A percentile compares a stretch with the other conserved stretches of the same genome.
phyloP scores from a whole-genome alignment of 129 eudicot species.

The Chrysanthemum seticuspe region DNA sequence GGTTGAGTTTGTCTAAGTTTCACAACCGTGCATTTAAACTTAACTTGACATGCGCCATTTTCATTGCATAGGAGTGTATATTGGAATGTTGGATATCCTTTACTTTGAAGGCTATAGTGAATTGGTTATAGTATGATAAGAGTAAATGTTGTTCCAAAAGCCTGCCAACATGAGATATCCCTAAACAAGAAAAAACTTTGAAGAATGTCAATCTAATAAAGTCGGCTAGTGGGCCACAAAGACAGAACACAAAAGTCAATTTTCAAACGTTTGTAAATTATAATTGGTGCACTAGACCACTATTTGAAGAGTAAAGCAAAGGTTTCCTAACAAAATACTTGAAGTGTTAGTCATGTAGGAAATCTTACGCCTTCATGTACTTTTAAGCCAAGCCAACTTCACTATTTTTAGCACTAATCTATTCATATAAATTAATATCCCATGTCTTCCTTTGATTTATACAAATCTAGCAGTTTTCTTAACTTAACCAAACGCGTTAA shows the following conservation, averaged over 20 bases:
- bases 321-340: slow-evolving; percentile 40
- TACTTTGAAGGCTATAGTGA: neutral
- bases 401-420: slow-evolving; percentile 38
- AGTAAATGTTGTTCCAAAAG: no score
- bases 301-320: slow-evolving; percentile 45
- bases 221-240: slow-evolving; percentile 26
- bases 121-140: neutral
- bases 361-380: slow-evolving; percentile 36
- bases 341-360: slow-evolving; percentile 31
- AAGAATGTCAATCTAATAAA: slow-evolving; percentile 18
- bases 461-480: slow-evolving; percentile 23
- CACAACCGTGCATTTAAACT: no score
- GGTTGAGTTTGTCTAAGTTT: no score
- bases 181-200: slow-evolving; percentile 15
- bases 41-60: no score
- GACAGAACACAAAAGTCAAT: slow-evolving; percentile 28
- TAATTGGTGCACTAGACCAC: slow-evolving; percentile 25
- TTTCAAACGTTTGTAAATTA: slow-evolving; percentile 19
- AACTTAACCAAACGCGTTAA: slow-evolving; percentile 30
- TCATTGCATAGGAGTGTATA: no score
- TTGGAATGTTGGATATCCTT: no score
- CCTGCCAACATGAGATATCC: neutral
- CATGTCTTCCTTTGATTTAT: slow-evolving; percentile 49
- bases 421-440: slow-evolving; percentile 37
- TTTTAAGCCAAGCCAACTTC: slow-evolving; percentile 36